Base-by-base conservation (phyloP, 495 filamentous ascomycete species). In the Viridothelium virens region DNA sequence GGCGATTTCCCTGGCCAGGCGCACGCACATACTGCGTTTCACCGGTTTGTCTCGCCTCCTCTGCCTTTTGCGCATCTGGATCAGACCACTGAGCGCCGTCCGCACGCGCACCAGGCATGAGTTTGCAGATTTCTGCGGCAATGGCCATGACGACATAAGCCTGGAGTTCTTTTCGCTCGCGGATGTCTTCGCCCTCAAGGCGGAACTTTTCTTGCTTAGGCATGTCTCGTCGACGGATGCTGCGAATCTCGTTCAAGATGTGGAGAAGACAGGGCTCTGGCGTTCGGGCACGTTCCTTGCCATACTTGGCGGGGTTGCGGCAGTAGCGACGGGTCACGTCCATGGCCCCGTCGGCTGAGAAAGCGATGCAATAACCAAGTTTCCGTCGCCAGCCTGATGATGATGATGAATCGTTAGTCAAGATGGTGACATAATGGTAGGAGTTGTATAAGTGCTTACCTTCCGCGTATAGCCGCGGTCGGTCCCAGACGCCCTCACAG, bases 311-410 rank as follows among this genome's bases (percentile, higher is more conserved):
- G n/a, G 82, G 79, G 77, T 89, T 92, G 68, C 92, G 91, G 38
- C 96, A 91, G 71, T 99, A 99, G 68, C 94, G 89, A 16, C 93
- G 86, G 12, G 94, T 99, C 36, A 99, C 94, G 75, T 99, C 94
- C 65, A 89, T 92, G 38, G 91, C 92, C 48, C 94, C 94, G 69
- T 99, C 94, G 68, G 89, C 90, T 46, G 91, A 95, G 76, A 99
- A 99, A 47, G 94, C 94, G 67, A 99, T 86, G 79, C 92, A 96
- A 78, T 99, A 99, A 0, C 91, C 89, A 79, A 97, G 87, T 78
- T 95, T 93, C 76, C 92, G 91, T 63, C 87, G 84, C 94, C 94
- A 98, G 67, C 88, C 85, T 87, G 65, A 56, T 46, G 36, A 53
- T 65, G 25, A 25, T 46, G 36, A 61, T 38, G 62, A 68, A 39